Conservation (phyloP, 768 basidiomycete species). For the Arthromyces matolae region DNA sequence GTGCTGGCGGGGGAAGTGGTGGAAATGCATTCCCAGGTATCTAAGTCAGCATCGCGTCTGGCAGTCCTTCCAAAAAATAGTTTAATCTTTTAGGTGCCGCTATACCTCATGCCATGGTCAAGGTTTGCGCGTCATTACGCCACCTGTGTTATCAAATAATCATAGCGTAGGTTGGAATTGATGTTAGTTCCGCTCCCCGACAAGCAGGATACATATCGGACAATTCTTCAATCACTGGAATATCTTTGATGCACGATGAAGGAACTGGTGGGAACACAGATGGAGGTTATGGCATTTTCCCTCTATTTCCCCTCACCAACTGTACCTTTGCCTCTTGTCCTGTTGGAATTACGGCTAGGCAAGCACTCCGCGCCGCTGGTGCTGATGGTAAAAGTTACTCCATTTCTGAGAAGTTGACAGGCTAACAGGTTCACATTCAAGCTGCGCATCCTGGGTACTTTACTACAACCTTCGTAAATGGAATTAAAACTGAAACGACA, state of each 20-base stretch:
- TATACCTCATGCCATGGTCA: slow-evolving; percentile 51
- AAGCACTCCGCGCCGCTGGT: slow-evolving; percentile 37
- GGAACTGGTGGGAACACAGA: slow-evolving; percentile 50
- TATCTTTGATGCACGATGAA: slow-evolving; percentile 52
- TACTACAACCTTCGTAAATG: slow-evolving; percentile 42
- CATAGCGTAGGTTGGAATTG: slow-evolving; percentile 42
- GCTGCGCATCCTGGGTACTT: slow-evolving; percentile 48
- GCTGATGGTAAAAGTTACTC: slow-evolving; percentile 40
- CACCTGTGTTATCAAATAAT: not conserved
- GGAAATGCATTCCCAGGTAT: slow-evolving; percentile 48
- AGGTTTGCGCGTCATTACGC: slow-evolving; percentile 28
- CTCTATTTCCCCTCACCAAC: slow-evolving; percentile 42
- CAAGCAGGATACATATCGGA: slow-evolving; percentile 50
- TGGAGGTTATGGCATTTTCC: slow-evolving; percentile 51
- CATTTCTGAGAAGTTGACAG: too few species aligned
- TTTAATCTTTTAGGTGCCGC: slow-evolving; percentile 32
- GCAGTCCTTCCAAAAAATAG: not conserved
- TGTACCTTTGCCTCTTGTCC: slow-evolving; percentile 41
- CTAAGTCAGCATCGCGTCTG: too few species aligned
- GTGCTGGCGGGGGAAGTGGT: slow-evolving; percentile 41
- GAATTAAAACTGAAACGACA: slow-evolving; percentile 52
- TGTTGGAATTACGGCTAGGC: slow-evolving; percentile 37
- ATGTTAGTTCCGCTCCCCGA: slow-evolving; percentile 44
- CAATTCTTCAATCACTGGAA: slow-evolving; percentile 41
- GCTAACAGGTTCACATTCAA: slow-evolving; percentile 18